phyloP scores from a whole-genome alignment of 2,329 filamentous ascomycete genomes.

The Scytalidium lignicola region DNA sequence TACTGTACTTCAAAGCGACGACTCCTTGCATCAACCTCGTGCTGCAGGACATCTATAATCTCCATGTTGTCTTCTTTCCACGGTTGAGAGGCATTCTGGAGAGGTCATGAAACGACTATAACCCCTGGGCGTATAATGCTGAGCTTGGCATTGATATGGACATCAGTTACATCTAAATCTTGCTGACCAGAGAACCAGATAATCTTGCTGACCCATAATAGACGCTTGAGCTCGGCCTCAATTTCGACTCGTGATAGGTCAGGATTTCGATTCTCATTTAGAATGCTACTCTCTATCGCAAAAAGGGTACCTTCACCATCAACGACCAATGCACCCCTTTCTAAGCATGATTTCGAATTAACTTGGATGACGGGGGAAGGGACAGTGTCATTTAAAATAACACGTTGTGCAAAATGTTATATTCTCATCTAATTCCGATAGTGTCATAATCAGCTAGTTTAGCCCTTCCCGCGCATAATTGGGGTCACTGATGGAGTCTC shows the following conservation, averaged over 20 bases:
- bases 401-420: too few species aligned
- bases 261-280: constrained; percentile 26
- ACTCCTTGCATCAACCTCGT: too few species aligned
- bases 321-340: constrained; percentile 30
- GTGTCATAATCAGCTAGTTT: too few species aligned
- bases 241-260: constrained; percentile 12
- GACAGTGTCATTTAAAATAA: too few species aligned
- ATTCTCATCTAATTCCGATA: too few species aligned
- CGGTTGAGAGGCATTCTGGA: constrained; percentile 11
- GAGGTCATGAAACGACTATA: constrained; percentile 24
- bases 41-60: neutral
- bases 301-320: constrained; percentile 31
- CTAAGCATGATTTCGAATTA: constrained; percentile 19
- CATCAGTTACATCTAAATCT: constrained; percentile 30
- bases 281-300: constrained; percentile 28
- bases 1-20: too few species aligned
- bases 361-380: constrained; percentile 9
- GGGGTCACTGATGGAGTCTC: too few species aligned
- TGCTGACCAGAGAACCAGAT: too few species aligned
- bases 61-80: constrained; percentile 24
- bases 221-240: too few species aligned
- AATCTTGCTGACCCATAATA: too few species aligned
- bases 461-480: too few species aligned
- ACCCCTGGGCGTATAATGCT: constrained; percentile 24
- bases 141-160: constrained; percentile 27